Evolutionary conservation across 1,139 yeast species (phyloP).

Genomic region (Saccharomyces hybrid): DNA sequence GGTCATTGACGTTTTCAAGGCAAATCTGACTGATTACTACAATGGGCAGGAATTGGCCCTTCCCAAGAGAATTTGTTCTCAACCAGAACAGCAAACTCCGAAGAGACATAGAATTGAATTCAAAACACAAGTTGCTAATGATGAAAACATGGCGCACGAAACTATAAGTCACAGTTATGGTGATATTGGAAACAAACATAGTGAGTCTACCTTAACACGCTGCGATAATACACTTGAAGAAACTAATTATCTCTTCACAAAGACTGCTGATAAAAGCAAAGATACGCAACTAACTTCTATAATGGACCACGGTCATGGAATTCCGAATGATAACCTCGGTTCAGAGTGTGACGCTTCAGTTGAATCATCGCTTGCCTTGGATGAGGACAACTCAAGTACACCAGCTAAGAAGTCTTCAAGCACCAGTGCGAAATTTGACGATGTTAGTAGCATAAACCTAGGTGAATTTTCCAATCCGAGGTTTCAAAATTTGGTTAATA

Average conservation of each 20-base stretch:
- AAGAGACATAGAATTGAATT: conserved; percentile 4
- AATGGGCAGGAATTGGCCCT: conserved; percentile 39
- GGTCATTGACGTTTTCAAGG: conserved; percentile 48
- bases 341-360: not conserved
- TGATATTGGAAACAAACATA: too few species aligned
- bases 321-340: not conserved
- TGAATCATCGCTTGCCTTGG: not conserved
- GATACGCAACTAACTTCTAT: not conserved
- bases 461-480: not conserved
- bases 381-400: not conserved
- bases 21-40: conserved; percentile 38
- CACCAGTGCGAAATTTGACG: not conserved
- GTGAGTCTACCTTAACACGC: not conserved
- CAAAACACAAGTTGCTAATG: conserved; percentile 3
- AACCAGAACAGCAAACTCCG: conserved; percentile 4
- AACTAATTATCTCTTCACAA: too few species aligned
- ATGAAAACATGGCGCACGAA: conserved; percentile 2
- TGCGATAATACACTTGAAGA: too few species aligned
- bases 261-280: not conserved
- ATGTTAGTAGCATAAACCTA: not conserved
- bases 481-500: not conserved
- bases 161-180: not conserved
- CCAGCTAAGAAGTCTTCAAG: not conserved
- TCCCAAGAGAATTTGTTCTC: conserved; percentile 12
- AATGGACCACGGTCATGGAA: not conserved